Conservation (phyloP, 306 rosid genomes). For the Benincasa hispida region DNA sequence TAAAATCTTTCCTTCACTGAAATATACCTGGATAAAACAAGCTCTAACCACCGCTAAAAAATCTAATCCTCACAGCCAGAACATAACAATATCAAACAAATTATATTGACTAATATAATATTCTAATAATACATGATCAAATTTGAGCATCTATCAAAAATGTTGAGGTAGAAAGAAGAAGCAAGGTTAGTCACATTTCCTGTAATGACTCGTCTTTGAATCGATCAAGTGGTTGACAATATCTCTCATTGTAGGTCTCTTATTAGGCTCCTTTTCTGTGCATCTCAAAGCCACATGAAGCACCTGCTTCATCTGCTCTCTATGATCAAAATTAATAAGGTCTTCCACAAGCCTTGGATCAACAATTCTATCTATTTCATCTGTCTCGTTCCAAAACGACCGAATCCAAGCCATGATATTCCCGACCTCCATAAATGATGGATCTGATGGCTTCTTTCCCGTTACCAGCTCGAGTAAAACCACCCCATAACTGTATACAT, state of each 20-base stretch:
- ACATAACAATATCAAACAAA: too few relatives aligned
- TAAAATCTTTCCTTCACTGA: too few relatives aligned
- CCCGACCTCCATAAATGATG: conserved; percentile 23
- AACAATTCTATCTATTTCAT: conserved; percentile 31
- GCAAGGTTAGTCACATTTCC: too few relatives aligned
- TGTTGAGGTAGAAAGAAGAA: too few relatives aligned
- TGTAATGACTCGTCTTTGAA: too few relatives aligned
- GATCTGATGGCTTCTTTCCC: conserved; percentile 45
- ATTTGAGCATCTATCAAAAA: too few relatives aligned
- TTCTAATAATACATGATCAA: too few relatives aligned
- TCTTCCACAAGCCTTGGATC: conserved; percentile 45
- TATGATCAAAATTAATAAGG: conserved; percentile 6
- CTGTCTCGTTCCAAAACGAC: conserved; percentile 26
- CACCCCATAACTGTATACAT: conserved; percentile 67
- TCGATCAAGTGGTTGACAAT: conserved; percentile 29
- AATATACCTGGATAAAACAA: too few relatives aligned
- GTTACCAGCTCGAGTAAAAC: conserved; percentile 68
- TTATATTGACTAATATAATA: too few relatives aligned
- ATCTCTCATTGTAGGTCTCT: conserved; percentile 51
- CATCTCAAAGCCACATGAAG: conserved; percentile 49
- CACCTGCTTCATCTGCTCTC: conserved; percentile 31
- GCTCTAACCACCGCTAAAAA: too few relatives aligned
- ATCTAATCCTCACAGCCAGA: too few relatives aligned
- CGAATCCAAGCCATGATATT: conserved; percentile 43
- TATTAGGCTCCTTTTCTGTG: conserved; percentile 41